These are phyloP conservation scores for Fusarium coffeatum DNA, from an alignment of 2,329 filamentous ascomycete species.

Conservation along the genomic window DNA sequence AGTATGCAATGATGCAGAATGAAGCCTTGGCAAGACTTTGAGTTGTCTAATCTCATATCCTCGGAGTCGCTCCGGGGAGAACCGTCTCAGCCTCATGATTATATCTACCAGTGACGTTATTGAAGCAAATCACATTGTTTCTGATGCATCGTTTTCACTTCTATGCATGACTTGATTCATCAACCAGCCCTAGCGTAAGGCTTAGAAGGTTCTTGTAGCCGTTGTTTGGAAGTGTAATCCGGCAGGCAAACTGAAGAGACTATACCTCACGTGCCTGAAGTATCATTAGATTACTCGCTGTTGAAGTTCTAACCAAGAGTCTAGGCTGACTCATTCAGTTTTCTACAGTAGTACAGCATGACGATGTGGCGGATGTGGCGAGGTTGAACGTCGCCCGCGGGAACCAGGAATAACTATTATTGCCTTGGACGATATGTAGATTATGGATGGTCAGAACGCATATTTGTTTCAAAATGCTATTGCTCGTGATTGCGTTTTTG, in stretches of 20 bases:
- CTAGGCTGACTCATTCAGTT: background rate
- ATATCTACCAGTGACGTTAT: background rate
- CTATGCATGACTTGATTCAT: background rate
- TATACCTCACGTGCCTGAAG: background rate
- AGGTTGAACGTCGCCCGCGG: too few species aligned
- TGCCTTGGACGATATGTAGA: too few species aligned
- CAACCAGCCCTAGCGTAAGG: background rate
- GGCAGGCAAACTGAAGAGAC: background rate
- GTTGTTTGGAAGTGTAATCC: fast-evolving
- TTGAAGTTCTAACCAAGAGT: background rate
- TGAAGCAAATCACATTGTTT: background rate
- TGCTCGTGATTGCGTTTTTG: too few species aligned
- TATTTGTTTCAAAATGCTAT: too few species aligned
- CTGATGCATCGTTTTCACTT: too few species aligned
- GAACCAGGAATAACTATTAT: too few species aligned
- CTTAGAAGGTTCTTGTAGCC: background rate
- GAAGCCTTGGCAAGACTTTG: background rate
- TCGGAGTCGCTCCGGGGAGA: too few species aligned
- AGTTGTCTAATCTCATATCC: background rate
- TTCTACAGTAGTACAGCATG: too few species aligned
- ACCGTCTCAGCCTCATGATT: too few species aligned
- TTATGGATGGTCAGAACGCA: too few species aligned
- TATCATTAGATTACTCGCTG: background rate
- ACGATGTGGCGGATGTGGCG: too few species aligned
- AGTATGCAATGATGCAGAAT: background rate